These are phyloP conservation scores for Phytophthora palmivora DNA, from an alignment of 352 stramenopile genomes.

Conservation along the genomic window DNA sequence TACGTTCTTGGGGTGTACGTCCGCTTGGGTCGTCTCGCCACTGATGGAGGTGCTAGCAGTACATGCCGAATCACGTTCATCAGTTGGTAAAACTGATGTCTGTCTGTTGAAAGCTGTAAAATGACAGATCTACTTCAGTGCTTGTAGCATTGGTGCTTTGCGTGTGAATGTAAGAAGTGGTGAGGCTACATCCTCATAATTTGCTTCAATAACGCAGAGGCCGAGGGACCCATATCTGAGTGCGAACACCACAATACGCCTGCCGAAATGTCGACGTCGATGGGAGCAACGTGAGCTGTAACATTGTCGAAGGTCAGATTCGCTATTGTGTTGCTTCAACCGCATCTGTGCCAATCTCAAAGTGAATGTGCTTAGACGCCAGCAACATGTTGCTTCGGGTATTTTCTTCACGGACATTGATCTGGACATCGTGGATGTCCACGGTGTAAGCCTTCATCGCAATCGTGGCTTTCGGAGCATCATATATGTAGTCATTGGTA, in stretches of 20 bases:
- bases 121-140: conserved; percentile 72
- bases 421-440: conserved; percentile 79
- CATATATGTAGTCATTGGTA: conserved; percentile 11
- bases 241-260: conserved; percentile 81
- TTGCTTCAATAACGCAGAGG: conserved; percentile 61
- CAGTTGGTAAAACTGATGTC: conserved; percentile 86
- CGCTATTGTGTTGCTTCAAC: conserved; percentile 53
- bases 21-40: conserved; percentile 40
- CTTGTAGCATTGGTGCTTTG: conserved; percentile 48
- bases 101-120: conserved; percentile 77
- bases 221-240: conserved; percentile 6
- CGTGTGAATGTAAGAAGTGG: conserved; percentile 60
- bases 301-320: conserved; percentile 74
- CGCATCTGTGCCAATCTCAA: conserved; percentile 71
- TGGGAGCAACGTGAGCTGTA: conserved; percentile 71
- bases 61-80: conserved; percentile 81
- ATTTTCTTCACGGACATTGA: conserved; percentile 77
- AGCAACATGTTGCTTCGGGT: conserved; percentile 74
- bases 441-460: conserved; percentile 77
- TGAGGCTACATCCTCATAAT: conserved; percentile 84
- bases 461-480: conserved; percentile 41
- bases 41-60: conserved; percentile 66
- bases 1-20: conserved; percentile 24
- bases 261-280: conserved; percentile 78
- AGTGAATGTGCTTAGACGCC: conserved; percentile 79